These are phyloP conservation scores for Colletotrichum trifolii DNA, from an alignment of 2,329 filamentous ascomycete species.

Conservation along the genomic window DNA sequence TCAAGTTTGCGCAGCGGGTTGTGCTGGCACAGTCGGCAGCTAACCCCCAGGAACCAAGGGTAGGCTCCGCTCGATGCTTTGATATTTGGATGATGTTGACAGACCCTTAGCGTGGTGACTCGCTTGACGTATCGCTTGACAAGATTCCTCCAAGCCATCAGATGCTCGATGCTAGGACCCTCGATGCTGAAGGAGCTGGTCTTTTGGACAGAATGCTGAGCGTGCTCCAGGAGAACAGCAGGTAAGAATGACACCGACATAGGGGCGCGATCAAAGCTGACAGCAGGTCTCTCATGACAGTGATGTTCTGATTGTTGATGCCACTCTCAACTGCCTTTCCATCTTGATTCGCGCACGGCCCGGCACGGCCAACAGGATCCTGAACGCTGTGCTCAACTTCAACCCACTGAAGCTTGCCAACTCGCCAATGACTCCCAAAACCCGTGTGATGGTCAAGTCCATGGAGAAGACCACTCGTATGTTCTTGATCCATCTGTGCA, in stretches of 20 bases:
- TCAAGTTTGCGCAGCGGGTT: slow-evolving; percentile 96
- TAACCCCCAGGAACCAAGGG: slow-evolving; percentile 81
- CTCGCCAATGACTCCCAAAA: slow-evolving; percentile 79
- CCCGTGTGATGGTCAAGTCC: slow-evolving; percentile 86
- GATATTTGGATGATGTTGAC: slow-evolving; percentile 38
- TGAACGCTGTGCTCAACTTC: slow-evolving; percentile 88
- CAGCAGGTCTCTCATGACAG: slow-evolving; percentile 54
- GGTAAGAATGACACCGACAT: slow-evolving; percentile 62
- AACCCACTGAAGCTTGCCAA: slow-evolving; percentile 87
- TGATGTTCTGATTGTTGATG: slow-evolving; percentile 88
- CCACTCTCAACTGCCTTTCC: slow-evolving; percentile 89
- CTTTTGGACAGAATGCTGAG: slow-evolving; percentile 88
- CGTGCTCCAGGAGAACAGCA: slow-evolving; percentile 86
- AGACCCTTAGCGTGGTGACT: slow-evolving; percentile 54
- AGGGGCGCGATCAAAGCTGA: slow-evolving; percentile 24
- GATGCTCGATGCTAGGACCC: slow-evolving; percentile 79
- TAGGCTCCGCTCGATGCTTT: slow-evolving; percentile 57
- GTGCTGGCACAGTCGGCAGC: slow-evolving; percentile 93
- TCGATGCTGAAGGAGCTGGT: slow-evolving; percentile 94
- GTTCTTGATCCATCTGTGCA: slow-evolving; percentile 83
- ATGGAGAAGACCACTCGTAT: slow-evolving; percentile 94
- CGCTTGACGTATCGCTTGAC: slow-evolving; percentile 82
- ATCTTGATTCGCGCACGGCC: slow-evolving; percentile 85
- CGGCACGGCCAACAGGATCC: slow-evolving; percentile 83
- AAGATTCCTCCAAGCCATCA: slow-evolving; percentile 87